These are phyloP conservation scores for Coniochaeta hoffmannii DNA, from an alignment of 2,329 filamentous ascomycete species.

Conservation along the genomic window DNA sequence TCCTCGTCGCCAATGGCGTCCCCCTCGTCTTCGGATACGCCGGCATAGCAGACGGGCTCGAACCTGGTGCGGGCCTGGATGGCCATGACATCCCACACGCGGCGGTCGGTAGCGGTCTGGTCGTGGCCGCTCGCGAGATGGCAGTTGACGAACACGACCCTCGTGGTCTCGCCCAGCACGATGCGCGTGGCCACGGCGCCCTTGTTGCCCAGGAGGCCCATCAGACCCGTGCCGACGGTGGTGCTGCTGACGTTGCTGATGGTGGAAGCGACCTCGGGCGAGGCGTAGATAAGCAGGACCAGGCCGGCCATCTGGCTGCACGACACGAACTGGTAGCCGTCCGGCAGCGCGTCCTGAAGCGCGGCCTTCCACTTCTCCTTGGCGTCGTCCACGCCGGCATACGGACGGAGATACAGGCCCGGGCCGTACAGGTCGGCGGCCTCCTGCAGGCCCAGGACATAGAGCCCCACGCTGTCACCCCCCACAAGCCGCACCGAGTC, in stretches of 20 bases:
- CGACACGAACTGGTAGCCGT: slow-evolving; percentile 68
- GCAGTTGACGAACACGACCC: slow-evolving; percentile 82
- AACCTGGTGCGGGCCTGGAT: slow-evolving; percentile 73
- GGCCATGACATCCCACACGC: slow-evolving; percentile 85
- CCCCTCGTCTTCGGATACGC: slow-evolving; percentile 57
- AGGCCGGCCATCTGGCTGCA: slow-evolving; percentile 84
- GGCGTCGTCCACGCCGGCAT: neutral
- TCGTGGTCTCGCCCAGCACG: slow-evolving; percentile 81
- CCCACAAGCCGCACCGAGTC: slow-evolving; percentile 39
- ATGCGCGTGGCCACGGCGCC: slow-evolving; percentile 78
- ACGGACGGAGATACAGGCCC: neutral
- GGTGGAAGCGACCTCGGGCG: slow-evolving; percentile 64
- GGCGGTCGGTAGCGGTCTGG: slow-evolving; percentile 61
- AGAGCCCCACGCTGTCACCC: slow-evolving; percentile 72
- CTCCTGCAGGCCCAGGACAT: slow-evolving; percentile 86
- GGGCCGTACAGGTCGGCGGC: slow-evolving; percentile 62
- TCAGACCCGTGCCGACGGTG: slow-evolving; percentile 78
- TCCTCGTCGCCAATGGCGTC: slow-evolving; percentile 82
- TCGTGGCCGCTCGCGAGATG: slow-evolving; percentile 87
- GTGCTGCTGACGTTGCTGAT: slow-evolving; percentile 77
- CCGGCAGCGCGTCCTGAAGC: slow-evolving; percentile 65
- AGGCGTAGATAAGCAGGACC: slow-evolving; percentile 77
- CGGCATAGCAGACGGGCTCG: slow-evolving; percentile 59
- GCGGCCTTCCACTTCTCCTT: slow-evolving; percentile 76
- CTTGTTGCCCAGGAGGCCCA: slow-evolving; percentile 96